Base-by-base conservation (phyloP, 2,329 filamentous ascomycete genomes). In the Colletotrichum sansevieriae region DNA sequence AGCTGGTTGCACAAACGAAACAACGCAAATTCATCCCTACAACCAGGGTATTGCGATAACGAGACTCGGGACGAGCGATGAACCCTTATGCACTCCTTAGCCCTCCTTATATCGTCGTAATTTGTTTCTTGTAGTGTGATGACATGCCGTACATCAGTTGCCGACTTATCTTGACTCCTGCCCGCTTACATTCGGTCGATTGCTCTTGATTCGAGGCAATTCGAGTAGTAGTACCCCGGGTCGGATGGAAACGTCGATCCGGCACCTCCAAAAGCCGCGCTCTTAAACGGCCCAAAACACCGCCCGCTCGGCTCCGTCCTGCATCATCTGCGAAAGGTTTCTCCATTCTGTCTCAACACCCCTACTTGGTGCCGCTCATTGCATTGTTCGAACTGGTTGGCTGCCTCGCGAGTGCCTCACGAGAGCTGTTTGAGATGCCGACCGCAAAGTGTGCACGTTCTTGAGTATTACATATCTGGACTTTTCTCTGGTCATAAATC, bases 211-310 rank as follows among this genome's bases (percentile, higher is more conserved):
- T 51, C 62, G n/a, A 29, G 44, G 33, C 22, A 35, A 47, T 22
- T 43, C 22, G 13, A 39, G 35, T 10, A 39, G 37, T 63, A 52
- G 46, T 44, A 47, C 33, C 59, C 25, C 5, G 7, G 25, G 25
- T 29, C 43, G 22, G 54, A 39, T 49, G 47, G 62, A 35, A 39
- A 60, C 62, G 54, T 65, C 61, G 60, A 65, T 68, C 62, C 61
- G 55, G 54, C 61, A 65, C 41, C 22, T 54, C 33, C 22, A 41
- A 35, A 33, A 60, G 60, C 47, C 54, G 61, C 52, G 29, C 61
- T 37, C 33, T 58, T 5, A 55, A 37, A 41, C 20, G 7, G 8
- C 20, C 33, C 33, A 22, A 22, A 43, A 39, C 47, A 25, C 25
- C 58, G 55, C 11, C 41, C 59, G 22, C 46, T 13, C 46, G 37